Evolutionary conservation across 306 rosid species (phyloP), one percentile per base, ranked within the genome.

Genomic region (Fragaria ananassa): DNA sequence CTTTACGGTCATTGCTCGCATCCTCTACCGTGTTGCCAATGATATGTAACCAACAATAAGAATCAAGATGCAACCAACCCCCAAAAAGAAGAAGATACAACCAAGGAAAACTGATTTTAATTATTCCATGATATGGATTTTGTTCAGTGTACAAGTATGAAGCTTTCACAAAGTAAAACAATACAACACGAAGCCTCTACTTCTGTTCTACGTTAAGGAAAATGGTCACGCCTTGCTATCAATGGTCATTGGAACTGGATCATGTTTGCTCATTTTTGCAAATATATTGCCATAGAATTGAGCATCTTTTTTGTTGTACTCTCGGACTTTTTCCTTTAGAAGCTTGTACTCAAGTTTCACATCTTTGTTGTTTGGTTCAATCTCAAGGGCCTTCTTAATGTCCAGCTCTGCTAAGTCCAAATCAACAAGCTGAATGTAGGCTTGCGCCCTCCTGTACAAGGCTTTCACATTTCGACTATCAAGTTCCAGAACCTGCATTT

Each of bases 261-360:
- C 92, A 71, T 82, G 86, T 14, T 89, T 88, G 76, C 71, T 88
- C 96, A 91, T 85, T 77, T 81, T 80, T 4, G 82, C 74, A 62
- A 85, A 85, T 61, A 85, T 85, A n/a, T 72, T 76, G 68, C 88
- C 77, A 23, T 79, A 85, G 21, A 85, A 85, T 49, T 79, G 79
- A 0, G 86, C 88, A 15, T 85, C 88, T 45, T 50, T 85, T 81
- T 82, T 85, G 77, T 85, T 79, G 80, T 78, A 85, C 79, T 85
- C 88, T 39, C 27, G 79, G 10, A 85, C 72, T 25, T 81, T 85
- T 47, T 81, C 86, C 77, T 82, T 79, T 75, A 81, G 15, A 5
- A 69, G 46, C 45, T 78, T 53, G 71, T 76, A 81, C 47, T 85
- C 86, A 12, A 61, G 18, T 41, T 81, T 85, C 74, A 85, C 82